Base-by-base conservation (phyloP, 805 yeast species). In the Pichia pseudocactophila region DNA sequence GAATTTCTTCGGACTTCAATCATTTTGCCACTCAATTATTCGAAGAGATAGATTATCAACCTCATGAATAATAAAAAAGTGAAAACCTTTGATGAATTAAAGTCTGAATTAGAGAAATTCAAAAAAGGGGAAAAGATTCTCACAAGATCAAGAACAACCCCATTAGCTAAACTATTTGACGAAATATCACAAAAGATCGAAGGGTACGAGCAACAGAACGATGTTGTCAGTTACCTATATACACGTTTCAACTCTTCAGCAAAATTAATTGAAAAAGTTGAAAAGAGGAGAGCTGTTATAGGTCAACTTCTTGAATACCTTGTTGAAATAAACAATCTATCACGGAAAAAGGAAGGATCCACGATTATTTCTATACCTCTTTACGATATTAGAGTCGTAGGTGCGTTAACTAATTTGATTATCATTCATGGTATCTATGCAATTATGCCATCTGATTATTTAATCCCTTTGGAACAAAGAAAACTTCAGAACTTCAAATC, bases 371-470 rank as follows among this genome's bases (percentile, higher is more conserved):
- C 82, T 8, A 80, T 90, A 13, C 85, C 97, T 0, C 66, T 90
- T 9, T 88, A 86, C 52, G 97, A 92, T 57, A 78, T 90, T 71
- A 82, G 79, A 56, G 71, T 76, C 4, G 73, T 92, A 43, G 80
- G 82, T 30, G 73, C 69, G 18, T 55, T 90, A 35, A 59, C 82
- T 16, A 82, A 80, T 48, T 44, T 82, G 10, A 66, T 89, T 2
- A 74, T 88, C 0, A 60, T 82, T 2, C 81, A 79, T 49, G 89
- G 95, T 0, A 68, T 90, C 0, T 82, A 81, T 50, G 76, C 88
- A 0, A 73, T 75, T 39, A 47, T 86, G 1, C 74, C 79, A 0
- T 45, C 57, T 8, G 73, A 72, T 2, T 67, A 79, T 18, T 84
- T 88, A 1, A 70, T 85, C 2, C 84, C 90, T 0, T 54, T 81